phyloP scores from a whole-genome alignment of 805 yeast genomes.

The Wickerhamomyces hampshirensis region DNA sequence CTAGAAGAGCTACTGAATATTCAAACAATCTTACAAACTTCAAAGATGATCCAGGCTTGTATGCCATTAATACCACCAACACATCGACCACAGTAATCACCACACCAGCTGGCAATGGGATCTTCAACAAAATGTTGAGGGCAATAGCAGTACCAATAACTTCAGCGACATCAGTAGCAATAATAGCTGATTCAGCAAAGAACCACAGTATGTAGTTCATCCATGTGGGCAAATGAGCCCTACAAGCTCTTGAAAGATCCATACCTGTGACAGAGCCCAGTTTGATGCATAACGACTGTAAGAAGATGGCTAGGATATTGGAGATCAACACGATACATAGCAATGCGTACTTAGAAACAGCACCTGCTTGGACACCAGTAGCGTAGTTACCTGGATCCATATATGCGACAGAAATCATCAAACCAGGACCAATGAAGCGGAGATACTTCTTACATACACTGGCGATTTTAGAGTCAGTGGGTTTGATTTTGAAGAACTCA shows the following conservation, averaged over 20 bases:
- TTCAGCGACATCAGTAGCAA: constrained; percentile 91
- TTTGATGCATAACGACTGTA: constrained; percentile 80
- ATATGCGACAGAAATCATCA: constrained; percentile 84
- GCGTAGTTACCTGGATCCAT: constrained; percentile 95
- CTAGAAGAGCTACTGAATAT: constrained; percentile 65
- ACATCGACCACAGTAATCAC: constrained; percentile 78
- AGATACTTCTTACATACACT: constrained; percentile 46
- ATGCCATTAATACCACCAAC: constrained; percentile 71
- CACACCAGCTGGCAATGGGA: constrained; percentile 79
- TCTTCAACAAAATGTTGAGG: constrained; percentile 63
- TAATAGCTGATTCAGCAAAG: constrained; percentile 84
- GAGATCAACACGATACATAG: constrained; percentile 70
- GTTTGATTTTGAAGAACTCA: constrained; percentile 12
- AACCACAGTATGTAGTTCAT: constrained; percentile 59
- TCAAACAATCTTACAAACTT: constrained; percentile 72
- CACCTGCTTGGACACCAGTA: constrained; percentile 86
- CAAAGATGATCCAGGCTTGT: constrained; percentile 72
- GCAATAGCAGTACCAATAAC: constrained; percentile 93
- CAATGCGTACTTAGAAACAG: constrained; percentile 67
- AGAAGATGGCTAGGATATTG: constrained; percentile 77
- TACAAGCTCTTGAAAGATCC: constrained; percentile 82
- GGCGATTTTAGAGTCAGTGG: constrained; percentile 12
- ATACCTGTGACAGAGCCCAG: constrained; percentile 87
- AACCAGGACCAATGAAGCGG: constrained; percentile 80
- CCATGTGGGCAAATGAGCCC: constrained; percentile 62